phyloP scores from a whole-genome alignment of 345 rosid genomes.

The Rhodamnia argentea region DNA sequence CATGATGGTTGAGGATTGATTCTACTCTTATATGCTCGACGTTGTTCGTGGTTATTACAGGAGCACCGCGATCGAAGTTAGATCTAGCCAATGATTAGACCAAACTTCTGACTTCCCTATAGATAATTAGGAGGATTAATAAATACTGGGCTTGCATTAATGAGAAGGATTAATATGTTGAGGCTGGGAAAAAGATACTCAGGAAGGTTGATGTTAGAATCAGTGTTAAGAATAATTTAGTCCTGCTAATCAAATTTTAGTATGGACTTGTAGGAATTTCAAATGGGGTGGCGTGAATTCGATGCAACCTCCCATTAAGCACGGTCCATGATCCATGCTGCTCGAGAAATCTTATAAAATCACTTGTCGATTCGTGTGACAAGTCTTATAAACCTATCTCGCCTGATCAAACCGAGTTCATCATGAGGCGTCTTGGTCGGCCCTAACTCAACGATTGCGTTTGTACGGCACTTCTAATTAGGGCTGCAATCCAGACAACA shows the following conservation, averaged over 20 bases:
- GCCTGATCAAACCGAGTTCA: background rate
- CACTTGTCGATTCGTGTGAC: background rate
- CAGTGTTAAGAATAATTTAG: background rate
- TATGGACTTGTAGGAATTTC: background rate
- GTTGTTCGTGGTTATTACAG: background rate
- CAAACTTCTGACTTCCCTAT: background rate
- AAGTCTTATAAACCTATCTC: background rate
- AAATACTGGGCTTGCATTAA: background rate
- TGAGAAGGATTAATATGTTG: background rate
- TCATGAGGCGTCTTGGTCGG: background rate
- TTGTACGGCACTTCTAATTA: background rate
- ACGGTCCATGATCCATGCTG: slow-evolving; percentile 22
- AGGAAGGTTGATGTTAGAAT: background rate
- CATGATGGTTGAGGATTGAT: background rate
- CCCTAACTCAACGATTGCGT: background rate
- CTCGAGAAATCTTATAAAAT: background rate
- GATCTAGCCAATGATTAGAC: background rate
- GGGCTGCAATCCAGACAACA: background rate
- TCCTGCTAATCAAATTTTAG: background rate
- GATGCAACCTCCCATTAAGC: slow-evolving; percentile 1
- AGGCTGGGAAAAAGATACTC: background rate
- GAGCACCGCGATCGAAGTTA: background rate
- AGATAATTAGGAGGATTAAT: background rate
- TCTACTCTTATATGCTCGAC: background rate
- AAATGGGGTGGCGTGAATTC: background rate